Evolutionary conservation across 2,329 filamentous ascomycete species (phyloP), one percentile per base, ranked within the genome.

Genomic region (Ophiostoma quercus): DNA sequence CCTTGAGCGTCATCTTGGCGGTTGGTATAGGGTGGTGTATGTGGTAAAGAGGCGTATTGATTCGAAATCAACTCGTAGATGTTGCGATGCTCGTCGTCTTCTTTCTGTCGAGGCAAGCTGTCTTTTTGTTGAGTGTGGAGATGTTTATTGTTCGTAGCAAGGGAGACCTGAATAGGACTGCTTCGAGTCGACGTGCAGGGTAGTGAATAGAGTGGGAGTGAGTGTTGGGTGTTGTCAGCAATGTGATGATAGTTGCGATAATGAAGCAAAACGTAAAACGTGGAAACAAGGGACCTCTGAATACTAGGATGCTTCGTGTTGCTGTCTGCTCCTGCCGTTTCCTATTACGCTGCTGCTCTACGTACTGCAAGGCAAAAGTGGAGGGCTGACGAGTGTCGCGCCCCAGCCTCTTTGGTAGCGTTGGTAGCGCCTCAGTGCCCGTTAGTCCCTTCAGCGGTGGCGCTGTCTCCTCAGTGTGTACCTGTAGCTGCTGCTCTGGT

Each of bases 1-100:
- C 88, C 80, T 86, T 86, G 81, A 91, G 84, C 78, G 87, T 85
- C 74, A 74, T 74, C 69, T 67, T 67, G 54, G 41, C 62, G 66
- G 57, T 47, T 32, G 16, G 25, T 32, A 12, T 32, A 32, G 25
- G 25, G 51, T 25, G 1, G 19, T 19, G 7, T 14, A 29, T 29
- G 51, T 34, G 34, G 34, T 34, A 6, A 3, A 7, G 57, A 25
- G 12, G 32, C 1, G 57, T 12, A 8, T 29, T 51, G 57, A 47
- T n/a, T n/a, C 19, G 22, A 29, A 11, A 32, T 47, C 5, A 47
- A 47, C 16, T 62, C 57, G 57, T 25, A 34, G 57, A 62, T 62
- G 54, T 25, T 60, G 11, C 11, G 14, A n/a, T 65, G 32, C 8
- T 57, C 16, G 2, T 12, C 8, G 2, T 22, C 11, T 12, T 22